Conservation (phyloP, 116 monocot genomes). For the Zostera marina region DNA sequence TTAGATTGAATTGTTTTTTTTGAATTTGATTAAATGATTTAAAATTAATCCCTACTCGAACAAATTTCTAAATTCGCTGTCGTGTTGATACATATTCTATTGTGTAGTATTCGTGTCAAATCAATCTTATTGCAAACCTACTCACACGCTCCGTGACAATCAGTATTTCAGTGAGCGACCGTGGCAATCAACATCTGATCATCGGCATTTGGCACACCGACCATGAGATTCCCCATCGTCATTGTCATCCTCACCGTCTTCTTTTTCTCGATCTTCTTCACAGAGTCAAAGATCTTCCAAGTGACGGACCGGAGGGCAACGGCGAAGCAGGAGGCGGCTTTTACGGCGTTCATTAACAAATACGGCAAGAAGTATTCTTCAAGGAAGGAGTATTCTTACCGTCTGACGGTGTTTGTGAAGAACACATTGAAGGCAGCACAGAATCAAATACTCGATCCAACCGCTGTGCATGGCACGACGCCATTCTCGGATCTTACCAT, state of each 20-base stretch:
- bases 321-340: conserved; percentile 17
- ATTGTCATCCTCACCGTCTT: background rate
- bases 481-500: conserved; percentile 65
- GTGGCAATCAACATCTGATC: too few species aligned
- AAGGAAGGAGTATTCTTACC: conserved; percentile 40
- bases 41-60: too few species aligned
- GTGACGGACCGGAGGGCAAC: background rate
- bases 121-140: too few species aligned
- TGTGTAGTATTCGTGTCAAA: too few species aligned
- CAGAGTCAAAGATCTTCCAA: background rate
- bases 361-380: conserved; percentile 37
- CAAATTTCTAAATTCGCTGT: too few species aligned
- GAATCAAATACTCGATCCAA: conserved; percentile 72
- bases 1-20: too few species aligned
- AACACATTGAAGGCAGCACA: conserved; percentile 47
- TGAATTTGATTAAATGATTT: too few species aligned
- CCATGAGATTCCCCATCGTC: background rate
- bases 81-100: too few species aligned
- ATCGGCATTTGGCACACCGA: background rate
- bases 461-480: conserved; percentile 64
- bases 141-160: too few species aligned
- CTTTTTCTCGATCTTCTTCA: background rate
- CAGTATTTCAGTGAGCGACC: too few species aligned
- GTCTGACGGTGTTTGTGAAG: conserved; percentile 40
- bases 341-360: conserved; percentile 29